These are phyloP conservation scores for Coemansia sp. DNA, from an alignment of 192 early-diverging fungal species.

Conservation along the genomic window DNA sequence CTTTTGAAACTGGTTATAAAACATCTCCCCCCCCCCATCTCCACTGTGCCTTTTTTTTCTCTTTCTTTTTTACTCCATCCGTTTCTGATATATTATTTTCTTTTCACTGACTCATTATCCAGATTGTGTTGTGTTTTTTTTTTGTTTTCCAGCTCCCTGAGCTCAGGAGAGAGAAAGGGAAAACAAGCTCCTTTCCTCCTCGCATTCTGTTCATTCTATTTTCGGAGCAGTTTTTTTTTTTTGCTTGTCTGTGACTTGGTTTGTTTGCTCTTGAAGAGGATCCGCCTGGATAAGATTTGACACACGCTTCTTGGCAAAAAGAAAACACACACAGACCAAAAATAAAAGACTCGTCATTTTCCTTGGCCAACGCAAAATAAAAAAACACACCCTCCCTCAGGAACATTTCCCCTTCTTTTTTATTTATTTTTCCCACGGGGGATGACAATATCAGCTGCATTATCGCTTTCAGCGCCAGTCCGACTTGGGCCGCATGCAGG, in stretches of 20 bases:
- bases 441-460: slow-evolving; percentile 6
- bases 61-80: background rate
- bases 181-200: too few species aligned
- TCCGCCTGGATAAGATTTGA: background rate
- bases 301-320: background rate
- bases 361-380: too few species aligned
- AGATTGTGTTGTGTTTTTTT: too few species aligned
- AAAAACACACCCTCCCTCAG: too few species aligned
- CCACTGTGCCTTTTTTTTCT: background rate
- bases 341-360: too few species aligned
- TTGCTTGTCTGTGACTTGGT: too few species aligned
- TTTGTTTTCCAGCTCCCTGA: too few species aligned
- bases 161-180: too few species aligned
- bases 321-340: background rate
- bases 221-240: too few species aligned
- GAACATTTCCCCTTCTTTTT: too few species aligned
- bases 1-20: background rate
- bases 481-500: background rate
- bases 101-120: background rate
- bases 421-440: background rate
- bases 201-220: too few species aligned
- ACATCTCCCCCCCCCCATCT: background rate
- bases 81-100: background rate
- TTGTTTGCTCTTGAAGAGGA: background rate
- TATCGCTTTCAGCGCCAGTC: background rate